Conservation (phyloP, 768 basidiomycete genomes). For the Amanita exitialis region DNA sequence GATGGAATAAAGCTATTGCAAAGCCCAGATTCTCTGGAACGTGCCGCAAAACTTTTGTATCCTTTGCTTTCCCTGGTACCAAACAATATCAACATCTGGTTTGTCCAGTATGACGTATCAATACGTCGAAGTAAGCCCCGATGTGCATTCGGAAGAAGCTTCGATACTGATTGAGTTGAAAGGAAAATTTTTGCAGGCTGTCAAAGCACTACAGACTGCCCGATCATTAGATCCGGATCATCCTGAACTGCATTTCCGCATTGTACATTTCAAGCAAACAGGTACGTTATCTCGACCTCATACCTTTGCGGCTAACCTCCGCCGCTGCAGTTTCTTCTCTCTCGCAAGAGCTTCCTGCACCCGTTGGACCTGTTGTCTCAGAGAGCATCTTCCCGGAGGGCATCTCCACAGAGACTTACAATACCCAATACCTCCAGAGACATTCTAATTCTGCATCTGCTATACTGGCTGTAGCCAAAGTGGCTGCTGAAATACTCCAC, state of each 20-base stretch:
- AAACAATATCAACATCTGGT: slow-evolving; percentile 60
- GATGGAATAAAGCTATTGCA: slow-evolving; percentile 65
- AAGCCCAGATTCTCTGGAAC: slow-evolving; percentile 57
- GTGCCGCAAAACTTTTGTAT: slow-evolving; percentile 59
- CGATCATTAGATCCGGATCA: slow-evolving; percentile 39
- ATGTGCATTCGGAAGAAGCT: background rate
- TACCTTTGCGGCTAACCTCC: slow-evolving; percentile 1
- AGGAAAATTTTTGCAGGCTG: slow-evolving; percentile 80
- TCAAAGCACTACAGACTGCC: slow-evolving; percentile 54
- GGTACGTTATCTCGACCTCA: slow-evolving; percentile 25
- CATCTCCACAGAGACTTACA: slow-evolving; percentile 54
- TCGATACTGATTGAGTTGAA: background rate
- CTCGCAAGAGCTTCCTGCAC: slow-evolving; percentile 29
- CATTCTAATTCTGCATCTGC: slow-evolving; percentile 40
- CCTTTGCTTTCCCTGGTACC: slow-evolving; percentile 47
- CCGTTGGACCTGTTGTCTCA: slow-evolving; percentile 40
- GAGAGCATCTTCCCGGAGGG: slow-evolving; percentile 47
- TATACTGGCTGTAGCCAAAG: slow-evolving; percentile 52
- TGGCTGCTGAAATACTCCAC: slow-evolving; percentile 35
- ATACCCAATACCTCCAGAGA: slow-evolving; percentile 65
- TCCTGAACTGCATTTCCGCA: slow-evolving; percentile 63
- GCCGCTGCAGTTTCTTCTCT: slow-evolving; percentile 30
- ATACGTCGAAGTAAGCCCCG: slow-evolving; percentile 58
- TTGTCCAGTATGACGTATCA: slow-evolving; percentile 71
- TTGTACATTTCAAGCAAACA: slow-evolving; percentile 50